These are phyloP conservation scores for Wallacemonas sp. DNA, from an alignment of 208 protist genomes.

Conservation along the genomic window DNA sequence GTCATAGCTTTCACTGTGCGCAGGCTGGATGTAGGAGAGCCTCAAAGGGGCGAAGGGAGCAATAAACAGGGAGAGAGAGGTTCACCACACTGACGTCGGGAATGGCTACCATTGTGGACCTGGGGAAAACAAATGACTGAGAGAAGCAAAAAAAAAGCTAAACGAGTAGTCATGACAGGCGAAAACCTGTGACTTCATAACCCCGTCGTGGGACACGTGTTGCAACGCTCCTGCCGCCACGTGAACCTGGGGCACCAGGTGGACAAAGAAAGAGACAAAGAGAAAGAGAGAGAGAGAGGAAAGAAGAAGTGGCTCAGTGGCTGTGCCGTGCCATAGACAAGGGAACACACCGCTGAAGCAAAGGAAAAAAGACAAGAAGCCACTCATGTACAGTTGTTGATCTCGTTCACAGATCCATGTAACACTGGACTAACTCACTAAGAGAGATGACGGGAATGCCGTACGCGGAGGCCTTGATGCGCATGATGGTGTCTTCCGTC, in stretches of 20 bases:
- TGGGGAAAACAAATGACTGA: not conserved
- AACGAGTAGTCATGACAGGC: too few species aligned
- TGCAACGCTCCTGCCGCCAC: not conserved
- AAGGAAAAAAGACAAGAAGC: conserved; percentile 6
- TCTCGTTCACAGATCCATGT: not conserved
- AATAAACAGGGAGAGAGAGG: too few species aligned
- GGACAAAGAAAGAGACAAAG: conserved; percentile 3
- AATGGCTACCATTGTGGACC: not conserved
- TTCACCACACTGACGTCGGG: too few species aligned
- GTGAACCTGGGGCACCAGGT: not conserved
- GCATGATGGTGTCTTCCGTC: conserved; percentile 2
- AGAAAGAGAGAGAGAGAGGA: not conserved
- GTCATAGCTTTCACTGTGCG: too few species aligned
- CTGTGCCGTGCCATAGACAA: not conserved
- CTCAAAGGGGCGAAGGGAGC: too few species aligned
- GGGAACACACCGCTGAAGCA: not conserved
- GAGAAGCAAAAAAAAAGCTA: not conserved
- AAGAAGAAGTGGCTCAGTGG: not conserved
- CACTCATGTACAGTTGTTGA: too few species aligned
- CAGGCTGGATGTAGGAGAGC: too few species aligned
- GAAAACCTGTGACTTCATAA: too few species aligned
- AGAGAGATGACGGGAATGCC: conserved; percentile 4
- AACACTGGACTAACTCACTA: not conserved
- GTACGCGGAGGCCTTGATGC: conserved; percentile 12
- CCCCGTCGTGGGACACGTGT: too few species aligned